phyloP scores from a whole-genome alignment of 176 grass and related monocot genomes.

The Lolium perenne region DNA sequence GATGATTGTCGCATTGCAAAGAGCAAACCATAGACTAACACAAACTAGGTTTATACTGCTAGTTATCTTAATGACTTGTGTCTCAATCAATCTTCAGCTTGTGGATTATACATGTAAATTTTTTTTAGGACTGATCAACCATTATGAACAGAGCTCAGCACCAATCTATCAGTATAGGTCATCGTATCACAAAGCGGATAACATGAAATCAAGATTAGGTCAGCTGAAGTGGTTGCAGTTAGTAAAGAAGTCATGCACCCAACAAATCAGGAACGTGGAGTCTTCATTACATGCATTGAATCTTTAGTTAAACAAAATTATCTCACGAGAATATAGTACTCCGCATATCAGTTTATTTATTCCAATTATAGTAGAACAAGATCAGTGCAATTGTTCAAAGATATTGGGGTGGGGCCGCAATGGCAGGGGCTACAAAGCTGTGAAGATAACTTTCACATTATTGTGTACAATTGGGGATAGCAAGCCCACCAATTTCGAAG shows the following conservation, averaged over 20 bases:
- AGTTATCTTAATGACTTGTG: background rate
- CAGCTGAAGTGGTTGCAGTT: constrained; percentile 7
- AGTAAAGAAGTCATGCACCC: background rate
- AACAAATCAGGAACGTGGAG: constrained; percentile 18
- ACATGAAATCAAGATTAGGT: constrained; percentile 8
- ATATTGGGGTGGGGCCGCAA: background rate
- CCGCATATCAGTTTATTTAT: background rate
- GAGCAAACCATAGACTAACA: constrained; percentile 24
- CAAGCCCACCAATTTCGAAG: background rate
- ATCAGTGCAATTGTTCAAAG: constrained; percentile 22
- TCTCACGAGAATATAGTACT: constrained; percentile 19
- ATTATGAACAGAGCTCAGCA: constrained; percentile 5
- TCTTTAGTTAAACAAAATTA: constrained; percentile 36
- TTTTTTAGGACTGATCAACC: background rate
- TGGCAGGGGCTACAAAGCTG: background rate
- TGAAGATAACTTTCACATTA: constrained; percentile 8
- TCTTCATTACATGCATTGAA: constrained; percentile 11
- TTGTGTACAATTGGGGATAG: background rate
- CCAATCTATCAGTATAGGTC: constrained; percentile 22
- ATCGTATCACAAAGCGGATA: constrained; percentile 20
- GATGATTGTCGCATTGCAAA: background rate
- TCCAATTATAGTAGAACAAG: background rate
- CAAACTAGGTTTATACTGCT: constrained; percentile 7
- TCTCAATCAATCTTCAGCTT: background rate
- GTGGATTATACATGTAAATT: background rate